Conservation (phyloP, 108 stramenopile species). For the Cyclotella distinguenda region DNA sequence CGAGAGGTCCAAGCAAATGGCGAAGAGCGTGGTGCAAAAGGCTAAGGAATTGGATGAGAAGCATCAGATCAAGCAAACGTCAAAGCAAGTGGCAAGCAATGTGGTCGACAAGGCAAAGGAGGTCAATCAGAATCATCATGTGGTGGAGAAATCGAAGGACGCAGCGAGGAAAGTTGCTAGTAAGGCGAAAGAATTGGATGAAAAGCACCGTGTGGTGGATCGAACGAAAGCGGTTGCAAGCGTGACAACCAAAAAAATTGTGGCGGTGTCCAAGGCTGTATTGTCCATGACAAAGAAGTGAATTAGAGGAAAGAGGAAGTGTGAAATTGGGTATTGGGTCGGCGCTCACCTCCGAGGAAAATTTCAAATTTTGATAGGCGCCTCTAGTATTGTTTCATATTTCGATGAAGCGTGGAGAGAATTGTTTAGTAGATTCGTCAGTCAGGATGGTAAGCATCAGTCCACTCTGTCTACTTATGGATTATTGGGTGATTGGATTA, state of each 20-base stretch:
- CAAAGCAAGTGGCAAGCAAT: slow-evolving; percentile 21
- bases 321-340: no score
- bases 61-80: slow-evolving; percentile 54
- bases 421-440: no score
- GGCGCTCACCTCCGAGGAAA: no score
- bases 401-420: no score
- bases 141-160: slow-evolving; percentile 63
- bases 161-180: slow-evolving; percentile 38
- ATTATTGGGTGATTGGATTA: no score
- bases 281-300: slow-evolving; percentile 46
- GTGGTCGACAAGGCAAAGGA: slow-evolving; percentile 26
- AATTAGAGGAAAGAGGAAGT: slow-evolving; percentile 65
- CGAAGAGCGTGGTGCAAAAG: slow-evolving; percentile 24
- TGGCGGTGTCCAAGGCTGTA: slow-evolving; percentile 30
- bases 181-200: slow-evolving; percentile 56
- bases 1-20: slow-evolving; percentile 15
- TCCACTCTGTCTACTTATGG: no score
- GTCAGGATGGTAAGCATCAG: no score
- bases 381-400: no score
- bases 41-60: slow-evolving; percentile 57
- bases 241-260: slow-evolving; percentile 29
- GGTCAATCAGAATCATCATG: slow-evolving; percentile 69
- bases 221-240: slow-evolving; percentile 37
- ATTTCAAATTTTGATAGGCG: no score
- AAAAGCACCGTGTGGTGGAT: slow-evolving; percentile 59